Evolutionary conservation across 768 basidiomycete genomes (phyloP).

Genomic region (Termitomyces sp.): DNA sequence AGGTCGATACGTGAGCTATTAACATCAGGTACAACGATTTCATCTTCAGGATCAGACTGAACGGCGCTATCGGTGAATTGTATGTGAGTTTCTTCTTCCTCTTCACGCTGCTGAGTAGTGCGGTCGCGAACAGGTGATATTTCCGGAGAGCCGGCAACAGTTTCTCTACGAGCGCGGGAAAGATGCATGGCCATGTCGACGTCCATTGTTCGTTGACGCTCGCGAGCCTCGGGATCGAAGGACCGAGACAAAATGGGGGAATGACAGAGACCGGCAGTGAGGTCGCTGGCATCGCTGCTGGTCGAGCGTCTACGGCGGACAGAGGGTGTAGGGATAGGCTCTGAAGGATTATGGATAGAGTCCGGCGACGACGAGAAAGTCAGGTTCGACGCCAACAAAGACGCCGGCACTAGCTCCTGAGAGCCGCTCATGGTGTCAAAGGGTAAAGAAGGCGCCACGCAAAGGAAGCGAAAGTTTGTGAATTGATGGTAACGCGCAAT

Average conservation of each 20-base stretch:
- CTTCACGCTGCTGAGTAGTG: constrained; percentile 10
- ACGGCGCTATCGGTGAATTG: constrained; percentile 17
- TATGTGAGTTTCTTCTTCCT: constrained; percentile 38
- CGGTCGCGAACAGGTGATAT: constrained; percentile 22
- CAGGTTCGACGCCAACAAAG: constrained; percentile 2
- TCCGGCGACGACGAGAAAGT: constrained; percentile 14
- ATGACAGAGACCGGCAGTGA: constrained; percentile 39
- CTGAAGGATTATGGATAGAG: constrained; percentile 1
- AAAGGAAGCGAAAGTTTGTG: too few species aligned
- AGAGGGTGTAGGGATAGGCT: constrained; percentile 4
- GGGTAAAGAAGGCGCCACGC: neutral
- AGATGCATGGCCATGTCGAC: constrained; percentile 88
- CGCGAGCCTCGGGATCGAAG: constrained; percentile 67
- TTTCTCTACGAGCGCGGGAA: constrained; percentile 67
- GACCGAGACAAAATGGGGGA: constrained; percentile 64
- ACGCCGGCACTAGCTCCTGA: constrained; percentile 4
- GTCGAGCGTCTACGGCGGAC: constrained; percentile 14
- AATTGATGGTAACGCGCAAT: too few species aligned
- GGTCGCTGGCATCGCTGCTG: constrained; percentile 35
- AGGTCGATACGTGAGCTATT: constrained; percentile 29
- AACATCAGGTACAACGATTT: constrained; percentile 13
- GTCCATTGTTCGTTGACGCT: constrained; percentile 92
- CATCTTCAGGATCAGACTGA: constrained; percentile 16
- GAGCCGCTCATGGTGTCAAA: constrained; percentile 14
- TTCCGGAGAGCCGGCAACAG: constrained; percentile 37